A percentile compares a stretch with the other conserved stretches of the same genome.
Evolutionary conservation across 176 grass and related monocot genomes (phyloP).

Genomic region (Bonia amplexicaulis): DNA sequence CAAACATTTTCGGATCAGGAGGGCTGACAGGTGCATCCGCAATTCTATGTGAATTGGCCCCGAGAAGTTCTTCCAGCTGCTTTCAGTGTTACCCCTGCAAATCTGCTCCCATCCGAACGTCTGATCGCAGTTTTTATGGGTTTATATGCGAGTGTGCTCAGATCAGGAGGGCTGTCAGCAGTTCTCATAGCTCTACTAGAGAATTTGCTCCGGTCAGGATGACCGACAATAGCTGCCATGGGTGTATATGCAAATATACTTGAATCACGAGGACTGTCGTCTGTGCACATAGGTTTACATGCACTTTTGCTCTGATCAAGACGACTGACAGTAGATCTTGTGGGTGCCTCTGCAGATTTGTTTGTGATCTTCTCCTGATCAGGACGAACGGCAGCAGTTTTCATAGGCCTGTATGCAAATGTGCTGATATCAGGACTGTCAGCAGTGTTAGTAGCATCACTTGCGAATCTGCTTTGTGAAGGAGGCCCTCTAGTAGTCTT

Average conservation of each 20-base stretch:
- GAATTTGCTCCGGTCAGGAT: not conserved
- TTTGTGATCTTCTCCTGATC: slow-evolving; percentile 12
- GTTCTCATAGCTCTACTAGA: not conserved
- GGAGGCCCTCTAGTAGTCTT: not conserved
- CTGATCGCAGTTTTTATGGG: not conserved
- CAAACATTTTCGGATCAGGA: slow-evolving; percentile 27
- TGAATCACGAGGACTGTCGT: slow-evolving; percentile 11
- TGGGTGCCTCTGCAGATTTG: slow-evolving; percentile 21
- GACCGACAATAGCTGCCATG: not conserved
- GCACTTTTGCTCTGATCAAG: not conserved
- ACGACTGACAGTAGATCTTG: not conserved
- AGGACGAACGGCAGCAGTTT: slow-evolving; percentile 1
- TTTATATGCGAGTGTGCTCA: slow-evolving; percentile 34
- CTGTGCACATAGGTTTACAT: not conserved
- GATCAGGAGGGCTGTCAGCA: slow-evolving; percentile 34
- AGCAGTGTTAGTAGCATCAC: not conserved
- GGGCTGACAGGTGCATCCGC: slow-evolving; percentile 1
- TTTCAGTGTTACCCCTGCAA: not conserved
- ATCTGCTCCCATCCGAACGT: not conserved
- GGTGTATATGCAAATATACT: slow-evolving; percentile 39
- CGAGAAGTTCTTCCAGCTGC: slow-evolving; percentile 2
- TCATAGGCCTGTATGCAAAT: slow-evolving; percentile 33
- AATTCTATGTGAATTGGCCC: slow-evolving; percentile 3
- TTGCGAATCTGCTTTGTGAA: slow-evolving; percentile 31
- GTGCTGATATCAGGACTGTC: slow-evolving; percentile 23